Evolutionary conservation across 2,329 filamentous ascomycete species (phyloP).

Genomic region (Neoarthrinium moseri): DNA sequence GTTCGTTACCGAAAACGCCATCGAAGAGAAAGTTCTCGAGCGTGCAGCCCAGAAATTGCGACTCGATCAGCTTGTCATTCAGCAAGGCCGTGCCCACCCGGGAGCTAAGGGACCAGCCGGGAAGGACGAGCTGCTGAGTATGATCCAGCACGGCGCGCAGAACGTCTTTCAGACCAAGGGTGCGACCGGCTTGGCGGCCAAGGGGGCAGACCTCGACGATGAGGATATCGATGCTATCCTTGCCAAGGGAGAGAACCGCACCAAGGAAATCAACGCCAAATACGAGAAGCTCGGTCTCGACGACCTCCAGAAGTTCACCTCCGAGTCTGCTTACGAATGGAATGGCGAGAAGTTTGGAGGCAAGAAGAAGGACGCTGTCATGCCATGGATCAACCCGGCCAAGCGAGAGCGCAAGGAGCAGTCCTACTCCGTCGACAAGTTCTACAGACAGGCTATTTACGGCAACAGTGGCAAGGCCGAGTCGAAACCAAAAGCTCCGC

Average conservation of each 20-base stretch:
- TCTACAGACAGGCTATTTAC: constrained; percentile 88
- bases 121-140: constrained; percentile 92
- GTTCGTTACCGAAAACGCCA: constrained; percentile 96
- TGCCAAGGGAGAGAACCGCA: constrained; percentile 81
- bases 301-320: constrained; percentile 95
- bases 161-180: constrained; percentile 82
- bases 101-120: constrained; percentile 88
- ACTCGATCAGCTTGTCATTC: constrained; percentile 94
- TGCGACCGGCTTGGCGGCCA: constrained; percentile 59
- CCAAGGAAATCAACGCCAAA: constrained; percentile 84
- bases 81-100: constrained; percentile 90
- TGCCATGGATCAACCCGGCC: constrained; percentile 96
- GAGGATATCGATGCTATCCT: constrained; percentile 91
- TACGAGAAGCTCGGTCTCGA: constrained; percentile 97
- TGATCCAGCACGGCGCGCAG: constrained; percentile 99
- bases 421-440: constrained; percentile 98
- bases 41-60: constrained; percentile 95
- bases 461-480: constrained; percentile 74
- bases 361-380: constrained; percentile 85
- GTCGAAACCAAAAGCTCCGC: constrained; percentile 90
- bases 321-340: constrained; percentile 98
- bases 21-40: constrained; percentile 97
- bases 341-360: constrained; percentile 95
- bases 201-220: constrained; percentile 67
- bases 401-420: constrained; percentile 99